Percentiles rank a stretch among this genome's conserved stretches.
phyloP scores from a whole-genome alignment of 2,329 filamentous ascomycete genomes.

The Sporothrix sp. region DNA sequence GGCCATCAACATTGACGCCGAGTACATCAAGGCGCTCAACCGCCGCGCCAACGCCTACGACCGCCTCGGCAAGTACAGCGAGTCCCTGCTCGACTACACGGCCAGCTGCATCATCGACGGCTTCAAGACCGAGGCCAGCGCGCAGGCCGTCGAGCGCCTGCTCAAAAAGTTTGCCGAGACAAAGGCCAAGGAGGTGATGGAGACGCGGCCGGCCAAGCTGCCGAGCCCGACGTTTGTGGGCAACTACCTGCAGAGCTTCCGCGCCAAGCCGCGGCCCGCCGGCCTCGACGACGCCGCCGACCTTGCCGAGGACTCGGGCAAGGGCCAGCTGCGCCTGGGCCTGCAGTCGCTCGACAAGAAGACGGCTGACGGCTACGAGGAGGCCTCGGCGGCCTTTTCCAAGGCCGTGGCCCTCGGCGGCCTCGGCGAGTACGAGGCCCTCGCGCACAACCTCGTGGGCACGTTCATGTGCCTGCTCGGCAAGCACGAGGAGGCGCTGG shows the following conservation, averaged over 20 bases:
- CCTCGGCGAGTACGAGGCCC: constrained; percentile 72
- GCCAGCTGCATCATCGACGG: constrained; percentile 98
- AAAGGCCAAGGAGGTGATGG: constrained; percentile 83
- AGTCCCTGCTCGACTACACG: constrained; percentile 93
- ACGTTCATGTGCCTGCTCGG: constrained; percentile 91
- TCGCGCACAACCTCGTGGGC: constrained; percentile 92
- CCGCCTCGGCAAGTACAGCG: constrained; percentile 80
- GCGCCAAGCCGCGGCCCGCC: constrained; percentile 64
- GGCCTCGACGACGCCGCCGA: constrained; percentile 78
- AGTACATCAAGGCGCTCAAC: constrained; percentile 97
- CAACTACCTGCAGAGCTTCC: constrained; percentile 99
- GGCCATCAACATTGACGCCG: constrained; percentile 82
- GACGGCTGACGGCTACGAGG: constrained; percentile 84
- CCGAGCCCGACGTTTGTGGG: constrained; percentile 94
- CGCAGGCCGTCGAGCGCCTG: constrained; percentile 81
- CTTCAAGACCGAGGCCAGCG: constrained; percentile 85
- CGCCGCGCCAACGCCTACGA: constrained; percentile 94
- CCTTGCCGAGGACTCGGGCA: constrained; percentile 65
- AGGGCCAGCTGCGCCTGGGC: constrained; percentile 77
- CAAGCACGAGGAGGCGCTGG: constrained; percentile 71
- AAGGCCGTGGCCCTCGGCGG: constrained; percentile 75
- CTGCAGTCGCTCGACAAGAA: constrained; percentile 72
- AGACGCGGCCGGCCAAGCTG: constrained; percentile 75
- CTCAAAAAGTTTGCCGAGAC: constrained; percentile 95
- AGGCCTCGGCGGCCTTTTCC: constrained; percentile 77